A percentile compares a stretch with the other conserved stretches of the same genome.
These are phyloP conservation scores for Gossypium herbaceum DNA, from an alignment of 345 rosid genomes.

Conservation along the genomic window DNA sequence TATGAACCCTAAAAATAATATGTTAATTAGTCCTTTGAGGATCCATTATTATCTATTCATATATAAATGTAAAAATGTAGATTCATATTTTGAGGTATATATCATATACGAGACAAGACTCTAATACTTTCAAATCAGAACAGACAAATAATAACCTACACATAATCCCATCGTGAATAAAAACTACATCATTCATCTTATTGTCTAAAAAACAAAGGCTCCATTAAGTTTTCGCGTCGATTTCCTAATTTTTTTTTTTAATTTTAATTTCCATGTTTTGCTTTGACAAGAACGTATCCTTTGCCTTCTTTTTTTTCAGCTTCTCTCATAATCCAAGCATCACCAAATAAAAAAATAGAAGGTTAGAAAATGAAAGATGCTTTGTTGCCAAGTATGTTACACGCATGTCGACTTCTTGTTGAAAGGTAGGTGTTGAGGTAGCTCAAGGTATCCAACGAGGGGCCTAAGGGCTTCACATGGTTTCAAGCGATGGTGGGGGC, in stretches of 20 bases:
- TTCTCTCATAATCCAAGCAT: background rate
- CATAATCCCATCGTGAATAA: too few relatives aligned
- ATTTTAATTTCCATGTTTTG: background rate
- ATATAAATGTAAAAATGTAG: too few relatives aligned
- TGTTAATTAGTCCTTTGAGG: too few relatives aligned
- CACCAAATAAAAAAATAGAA: background rate
- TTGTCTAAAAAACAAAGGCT: background rate
- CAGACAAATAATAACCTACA: too few relatives aligned
- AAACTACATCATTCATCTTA: background rate
- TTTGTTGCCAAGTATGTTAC: slow-evolving; percentile 13
- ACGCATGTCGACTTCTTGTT: slow-evolving; percentile 23
- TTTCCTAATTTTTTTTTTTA: background rate
- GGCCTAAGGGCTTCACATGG: slow-evolving; percentile 28
- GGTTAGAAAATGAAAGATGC: background rate
- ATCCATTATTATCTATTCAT: too few relatives aligned
- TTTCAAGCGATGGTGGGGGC: slow-evolving; percentile 13
- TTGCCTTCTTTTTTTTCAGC: slow-evolving; percentile 15
- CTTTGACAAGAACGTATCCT: slow-evolving; percentile 25
- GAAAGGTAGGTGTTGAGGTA: slow-evolving; percentile 25
- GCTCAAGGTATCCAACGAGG: slow-evolving; percentile 33
- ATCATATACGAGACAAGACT: too few relatives aligned
- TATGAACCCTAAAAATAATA: too few relatives aligned
- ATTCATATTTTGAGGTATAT: too few relatives aligned
- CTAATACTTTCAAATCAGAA: too few relatives aligned
- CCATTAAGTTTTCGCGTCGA: too few relatives aligned